Percentiles rank a stretch among this genome's conserved stretches.
phyloP scores from a whole-genome alignment of 2,329 filamentous ascomycete species.

The Xylaria sp. region DNA sequence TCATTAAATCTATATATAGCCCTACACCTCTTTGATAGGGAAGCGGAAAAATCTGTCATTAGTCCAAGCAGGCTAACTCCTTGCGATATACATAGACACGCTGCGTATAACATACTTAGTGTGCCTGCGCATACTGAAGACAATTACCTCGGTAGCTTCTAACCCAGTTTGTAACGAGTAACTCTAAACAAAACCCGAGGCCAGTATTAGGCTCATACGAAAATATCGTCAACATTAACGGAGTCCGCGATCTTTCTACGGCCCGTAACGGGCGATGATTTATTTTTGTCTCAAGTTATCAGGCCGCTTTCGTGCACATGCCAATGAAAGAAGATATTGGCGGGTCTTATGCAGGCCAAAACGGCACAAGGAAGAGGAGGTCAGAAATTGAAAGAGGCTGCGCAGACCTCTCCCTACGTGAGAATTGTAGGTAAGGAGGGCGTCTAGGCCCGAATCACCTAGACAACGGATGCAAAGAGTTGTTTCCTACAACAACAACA shows the following conservation, averaged over 20 bases:
- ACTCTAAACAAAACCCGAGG: not conserved
- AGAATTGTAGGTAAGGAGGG: not conserved
- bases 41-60: conserved; percentile 27
- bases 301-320: conserved; percentile 26
- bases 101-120: not conserved
- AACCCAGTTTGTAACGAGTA: not conserved
- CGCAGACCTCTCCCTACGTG: conserved; percentile 18
- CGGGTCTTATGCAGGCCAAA: conserved; percentile 25
- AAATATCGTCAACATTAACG: conserved; percentile 16
- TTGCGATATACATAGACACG: not conserved
- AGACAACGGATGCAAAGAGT: conserved; percentile 10
- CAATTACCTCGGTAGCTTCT: not conserved
- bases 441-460: not conserved
- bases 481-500: not conserved
- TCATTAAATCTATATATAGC: conserved; percentile 37
- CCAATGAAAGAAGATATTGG: conserved; percentile 22
- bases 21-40: not conserved
- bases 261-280: conserved; percentile 22
- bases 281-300: conserved; percentile 36
- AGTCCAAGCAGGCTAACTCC: conserved; percentile 7
- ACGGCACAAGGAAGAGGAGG: conserved; percentile 16
- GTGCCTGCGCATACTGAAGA: not conserved
- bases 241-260: conserved; percentile 30
- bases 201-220: not conserved
- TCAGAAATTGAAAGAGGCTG: conserved; percentile 21